These are phyloP conservation scores for Boletus semigastroideus DNA, from an alignment of 1,284 basidiomycete genomes.

Conservation along the genomic window DNA sequence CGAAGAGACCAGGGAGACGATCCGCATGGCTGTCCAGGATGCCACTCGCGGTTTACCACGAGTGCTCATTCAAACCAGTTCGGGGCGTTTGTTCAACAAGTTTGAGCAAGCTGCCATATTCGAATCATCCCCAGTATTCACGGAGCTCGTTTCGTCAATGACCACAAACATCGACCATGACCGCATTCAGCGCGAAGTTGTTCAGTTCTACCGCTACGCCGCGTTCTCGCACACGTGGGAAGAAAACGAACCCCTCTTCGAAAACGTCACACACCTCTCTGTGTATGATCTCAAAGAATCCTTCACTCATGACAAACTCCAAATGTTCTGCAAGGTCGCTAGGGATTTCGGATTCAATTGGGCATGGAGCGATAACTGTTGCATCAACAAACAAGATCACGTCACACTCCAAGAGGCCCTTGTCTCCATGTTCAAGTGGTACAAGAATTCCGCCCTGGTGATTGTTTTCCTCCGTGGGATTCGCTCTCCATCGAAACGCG, in stretches of 20 bases:
- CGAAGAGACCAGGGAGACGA: background rate
- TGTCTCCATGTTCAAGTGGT: slow-evolving; percentile 1
- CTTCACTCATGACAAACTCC: background rate
- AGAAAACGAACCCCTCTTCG: background rate
- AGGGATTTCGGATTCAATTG: background rate
- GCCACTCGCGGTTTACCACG: background rate
- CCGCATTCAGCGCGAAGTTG: background rate
- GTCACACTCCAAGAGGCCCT: background rate
- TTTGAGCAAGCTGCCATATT: background rate
- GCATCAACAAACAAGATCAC: background rate
- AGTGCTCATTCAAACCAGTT: background rate
- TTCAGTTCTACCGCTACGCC: background rate
- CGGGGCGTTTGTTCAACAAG: background rate
- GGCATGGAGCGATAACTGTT: background rate
- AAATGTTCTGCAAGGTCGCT: background rate
- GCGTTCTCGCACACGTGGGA: background rate
- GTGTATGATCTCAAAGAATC: background rate
- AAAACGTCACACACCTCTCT: background rate
- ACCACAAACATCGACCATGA: background rate
- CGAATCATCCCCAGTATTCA: background rate
- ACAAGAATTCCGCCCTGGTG: background rate
- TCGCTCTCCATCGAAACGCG: background rate
- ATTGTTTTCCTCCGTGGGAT: slow-evolving; percentile 1
- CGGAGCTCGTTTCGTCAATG: background rate
- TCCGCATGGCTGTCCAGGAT: background rate